Conservation (phyloP, 2,329 filamentous ascomycete species). For the Lecanoromycetidae sp. region DNA sequence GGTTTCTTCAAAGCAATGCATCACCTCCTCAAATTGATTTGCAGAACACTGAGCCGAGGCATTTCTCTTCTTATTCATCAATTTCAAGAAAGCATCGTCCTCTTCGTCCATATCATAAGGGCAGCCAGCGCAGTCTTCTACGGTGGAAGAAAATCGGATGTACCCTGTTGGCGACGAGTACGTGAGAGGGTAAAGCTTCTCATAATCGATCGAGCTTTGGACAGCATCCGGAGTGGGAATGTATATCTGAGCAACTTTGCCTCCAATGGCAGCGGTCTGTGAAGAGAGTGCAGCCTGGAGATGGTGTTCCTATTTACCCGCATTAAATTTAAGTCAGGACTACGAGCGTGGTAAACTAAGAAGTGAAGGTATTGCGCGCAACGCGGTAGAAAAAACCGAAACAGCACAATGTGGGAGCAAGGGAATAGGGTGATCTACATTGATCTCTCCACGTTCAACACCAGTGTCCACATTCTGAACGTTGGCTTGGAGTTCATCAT, state of each 20-base stretch:
- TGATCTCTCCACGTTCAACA: conserved; percentile 94
- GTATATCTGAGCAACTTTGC: conserved; percentile 50
- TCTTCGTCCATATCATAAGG: conserved; percentile 91
- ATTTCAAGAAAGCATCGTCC: conserved; percentile 72
- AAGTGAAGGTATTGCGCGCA: background rate
- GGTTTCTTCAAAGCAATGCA: conserved; percentile 89
- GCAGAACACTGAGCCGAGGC: conserved; percentile 59
- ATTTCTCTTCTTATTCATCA: conserved; percentile 67
- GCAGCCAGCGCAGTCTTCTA: conserved; percentile 84
- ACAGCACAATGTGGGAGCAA: conserved; percentile 18
- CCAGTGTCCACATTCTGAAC: conserved; percentile 82
- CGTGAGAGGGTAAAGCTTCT: conserved; percentile 66
- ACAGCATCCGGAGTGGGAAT: conserved; percentile 57
- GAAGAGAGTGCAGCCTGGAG: conserved; percentile 69
- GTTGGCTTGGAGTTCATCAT: conserved; percentile 71
- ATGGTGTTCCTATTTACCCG: conserved; percentile 70
- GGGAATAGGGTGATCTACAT: conserved; percentile 51
- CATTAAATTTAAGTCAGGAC: conserved; percentile 6
- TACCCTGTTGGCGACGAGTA: conserved; percentile 84
- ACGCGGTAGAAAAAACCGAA: background rate
- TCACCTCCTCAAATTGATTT: conserved; percentile 84
- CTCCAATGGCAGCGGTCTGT: conserved; percentile 41
- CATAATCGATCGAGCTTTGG: conserved; percentile 63
- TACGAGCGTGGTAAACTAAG: background rate
- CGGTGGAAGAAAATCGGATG: conserved; percentile 94